A percentile compares a stretch with the other conserved stretches of the same genome.
Conservation (phyloP, 129 eudicot genomes). For the Logfia minima region DNA sequence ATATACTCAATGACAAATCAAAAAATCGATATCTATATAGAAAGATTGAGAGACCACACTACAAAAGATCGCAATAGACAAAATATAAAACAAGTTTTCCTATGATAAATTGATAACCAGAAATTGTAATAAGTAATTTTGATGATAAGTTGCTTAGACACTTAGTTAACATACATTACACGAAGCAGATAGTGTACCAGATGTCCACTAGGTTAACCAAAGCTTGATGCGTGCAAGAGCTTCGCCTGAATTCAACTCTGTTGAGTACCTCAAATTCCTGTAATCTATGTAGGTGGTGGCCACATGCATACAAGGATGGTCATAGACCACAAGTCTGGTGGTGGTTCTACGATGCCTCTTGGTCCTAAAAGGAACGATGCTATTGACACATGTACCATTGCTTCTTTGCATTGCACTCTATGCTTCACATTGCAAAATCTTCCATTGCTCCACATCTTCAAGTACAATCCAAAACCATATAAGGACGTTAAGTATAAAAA, state of each 20-base stretch:
- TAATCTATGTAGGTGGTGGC: constrained; percentile 55
- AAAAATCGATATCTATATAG: too few relatives aligned
- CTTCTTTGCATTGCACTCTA: constrained; percentile 65
- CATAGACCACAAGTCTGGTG: constrained; percentile 50
- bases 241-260: constrained; percentile 57
- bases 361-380: constrained; percentile 82
- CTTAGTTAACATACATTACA: too few relatives aligned
- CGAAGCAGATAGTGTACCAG: too few relatives aligned
- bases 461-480: constrained; percentile 1
- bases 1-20: too few relatives aligned
- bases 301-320: constrained; percentile 53
- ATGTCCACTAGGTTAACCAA: not conserved
- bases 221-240: constrained; percentile 43
- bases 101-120: too few relatives aligned
- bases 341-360: constrained; percentile 49
- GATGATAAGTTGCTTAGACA: too few relatives aligned
- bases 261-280: constrained; percentile 47
- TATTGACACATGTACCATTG: constrained; percentile 51
- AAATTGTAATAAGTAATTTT: too few relatives aligned
- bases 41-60: too few relatives aligned
- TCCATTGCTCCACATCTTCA: constrained; percentile 87
- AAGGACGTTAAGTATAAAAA: not conserved
- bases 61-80: too few relatives aligned
- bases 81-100: too few relatives aligned
- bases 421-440: constrained; percentile 69